Evolutionary conservation across 805 yeast species (phyloP), one percentile per base, ranked within the genome.

Genomic region (Metschnikowia kofuensis): DNA sequence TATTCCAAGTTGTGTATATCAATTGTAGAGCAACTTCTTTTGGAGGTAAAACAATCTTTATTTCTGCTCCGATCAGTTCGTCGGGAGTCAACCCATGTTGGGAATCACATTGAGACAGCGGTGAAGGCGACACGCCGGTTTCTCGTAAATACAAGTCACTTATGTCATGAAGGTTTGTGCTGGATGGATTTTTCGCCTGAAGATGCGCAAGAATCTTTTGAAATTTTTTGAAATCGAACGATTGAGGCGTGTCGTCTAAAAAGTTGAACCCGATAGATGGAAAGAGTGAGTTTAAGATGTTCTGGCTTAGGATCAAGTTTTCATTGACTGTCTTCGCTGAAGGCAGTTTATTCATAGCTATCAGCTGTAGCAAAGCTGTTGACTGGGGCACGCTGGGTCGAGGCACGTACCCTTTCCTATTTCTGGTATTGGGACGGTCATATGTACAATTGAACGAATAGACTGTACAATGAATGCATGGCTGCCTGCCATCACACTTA

Each of bases 361-460:
- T 48, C 54, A 41, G 57, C 50, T 44, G 59, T 36, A 45, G 53
- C 50, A 40, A 55, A 42, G 47, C 58, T 36, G 42, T 59, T 44
- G 50, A 55, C 47, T 50, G 58, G 37, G 43, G 68, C 45, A 44
- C 54, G 45, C 42, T 50, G 14, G 56, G 54, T 14, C 44, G 40
- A 7, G 56, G 59, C 4, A 47, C 43, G 26, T 38, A 42, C n/a
- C 54, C 46, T 50, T 67, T 69, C 58, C 69, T 80, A 59, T 79
- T 80, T 43, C 87, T 67, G 47, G 76, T 70, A 45, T 85, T 76
- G 9, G 95, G 92, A 59, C 87, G 89, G 60, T 86, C 87, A 63
- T 89, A 89, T 0, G 95, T 82, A 67, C 97, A 89, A 49, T 81
- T 85, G 65, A 86, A 87, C 16, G 88, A 82, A 67, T 89, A 90